A percentile compares a stretch with the other conserved stretches of the same genome.
Conservation (phyloP, 768 basidiomycete genomes). For the Russula olivacea region DNA sequence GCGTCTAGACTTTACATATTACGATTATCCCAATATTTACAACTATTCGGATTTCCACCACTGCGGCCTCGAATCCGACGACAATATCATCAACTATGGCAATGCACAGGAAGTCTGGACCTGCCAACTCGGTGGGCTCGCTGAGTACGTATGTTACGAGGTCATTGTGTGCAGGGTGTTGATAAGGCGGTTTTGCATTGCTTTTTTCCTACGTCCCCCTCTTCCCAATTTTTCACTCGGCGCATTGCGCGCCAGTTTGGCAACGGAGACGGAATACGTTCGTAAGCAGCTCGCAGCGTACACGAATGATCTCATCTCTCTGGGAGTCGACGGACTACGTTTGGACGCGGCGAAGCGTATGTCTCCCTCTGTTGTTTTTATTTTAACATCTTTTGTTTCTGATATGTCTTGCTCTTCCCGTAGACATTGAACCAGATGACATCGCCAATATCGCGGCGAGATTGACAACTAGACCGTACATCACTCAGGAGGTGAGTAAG, state of each 20-base stretch:
- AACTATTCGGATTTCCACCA: slow-evolving; percentile 51
- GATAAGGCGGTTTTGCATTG: too few relatives aligned
- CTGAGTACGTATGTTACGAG: slow-evolving; percentile 33
- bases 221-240: not conserved
- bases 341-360: slow-evolving; percentile 62
- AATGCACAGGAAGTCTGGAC: slow-evolving; percentile 47
- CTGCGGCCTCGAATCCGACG: slow-evolving; percentile 48
- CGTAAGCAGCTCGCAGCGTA: slow-evolving; percentile 49
- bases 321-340: slow-evolving; percentile 58
- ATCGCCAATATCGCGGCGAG: slow-evolving; percentile 48
- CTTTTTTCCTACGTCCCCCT: not conserved
- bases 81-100: slow-evolving; percentile 51
- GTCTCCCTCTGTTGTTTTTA: slow-evolving; percentile 7
- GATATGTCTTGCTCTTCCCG: slow-evolving; percentile 27
- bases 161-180: too few relatives aligned
- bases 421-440: slow-evolving; percentile 51
- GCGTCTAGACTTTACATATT: slow-evolving; percentile 42
- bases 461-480: slow-evolving; percentile 42
- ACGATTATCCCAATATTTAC: slow-evolving; percentile 34
- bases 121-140: slow-evolving; percentile 36
- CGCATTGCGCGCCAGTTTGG: slow-evolving; percentile 38
- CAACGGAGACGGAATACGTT: slow-evolving; percentile 57
- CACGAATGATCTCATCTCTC: slow-evolving; percentile 52
- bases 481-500: slow-evolving; percentile 50
- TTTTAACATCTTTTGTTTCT: too few relatives aligned